Conservation (phyloP, 768 basidiomycete species). For the Phaffia australis region DNA sequence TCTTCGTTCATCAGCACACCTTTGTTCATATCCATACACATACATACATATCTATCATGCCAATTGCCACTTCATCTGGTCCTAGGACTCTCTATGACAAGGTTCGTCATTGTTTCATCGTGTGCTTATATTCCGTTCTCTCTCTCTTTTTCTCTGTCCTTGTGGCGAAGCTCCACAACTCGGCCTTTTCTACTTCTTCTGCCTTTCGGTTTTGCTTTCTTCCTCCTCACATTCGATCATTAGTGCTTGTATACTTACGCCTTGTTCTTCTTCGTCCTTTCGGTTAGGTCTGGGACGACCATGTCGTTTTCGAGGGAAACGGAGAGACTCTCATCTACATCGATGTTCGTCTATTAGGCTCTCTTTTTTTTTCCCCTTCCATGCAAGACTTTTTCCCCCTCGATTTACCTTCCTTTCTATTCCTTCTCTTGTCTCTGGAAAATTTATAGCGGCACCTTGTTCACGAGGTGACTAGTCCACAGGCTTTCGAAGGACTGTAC, state of each 20-base stretch:
- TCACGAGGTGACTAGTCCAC: conserved; percentile 88
- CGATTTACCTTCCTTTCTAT: not conserved
- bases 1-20: too few species aligned
- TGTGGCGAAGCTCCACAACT: too few species aligned
- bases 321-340: conserved; percentile 42
- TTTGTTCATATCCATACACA: too few species aligned
- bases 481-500: conserved; percentile 79
- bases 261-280: not conserved
- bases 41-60: too few species aligned
- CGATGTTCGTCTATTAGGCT: conserved; percentile 29
- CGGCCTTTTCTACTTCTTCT: too few species aligned
- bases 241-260: not conserved
- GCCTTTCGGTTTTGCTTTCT: too few species aligned
- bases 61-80: too few species aligned
- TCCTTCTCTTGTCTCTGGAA: not conserved
- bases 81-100: too few species aligned
- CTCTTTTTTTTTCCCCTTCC: not conserved
- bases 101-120: too few species aligned
- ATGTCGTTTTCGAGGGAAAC: conserved; percentile 58
- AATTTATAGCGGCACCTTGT: conserved; percentile 46
- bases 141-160: too few species aligned
- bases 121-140: too few species aligned
- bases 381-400: not conserved
- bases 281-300: conserved; percentile 51
- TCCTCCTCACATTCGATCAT: too few species aligned